A percentile compares a stretch with the other conserved stretches of the same genome.
Conservation (phyloP, 768 basidiomycete species). For the Auricularia sp. region DNA sequence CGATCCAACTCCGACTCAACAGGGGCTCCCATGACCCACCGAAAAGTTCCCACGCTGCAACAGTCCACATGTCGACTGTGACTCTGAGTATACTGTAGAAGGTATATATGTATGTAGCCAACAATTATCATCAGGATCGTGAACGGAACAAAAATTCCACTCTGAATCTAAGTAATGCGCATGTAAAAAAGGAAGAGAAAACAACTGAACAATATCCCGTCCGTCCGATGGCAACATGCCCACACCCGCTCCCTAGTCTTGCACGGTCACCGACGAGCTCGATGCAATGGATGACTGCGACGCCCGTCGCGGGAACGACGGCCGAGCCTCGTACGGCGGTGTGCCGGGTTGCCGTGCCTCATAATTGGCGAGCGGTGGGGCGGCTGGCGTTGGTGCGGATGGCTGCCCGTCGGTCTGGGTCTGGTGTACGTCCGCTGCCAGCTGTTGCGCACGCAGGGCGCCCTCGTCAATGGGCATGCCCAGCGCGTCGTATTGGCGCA, state of each 20-base stretch:
- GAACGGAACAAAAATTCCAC: no score
- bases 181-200: no score
- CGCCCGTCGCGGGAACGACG: not conserved
- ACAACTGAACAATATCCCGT: not conserved
- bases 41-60: not conserved
- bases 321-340: not conserved
- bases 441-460: not conserved
- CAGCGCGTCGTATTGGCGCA: slow-evolving; percentile 33
- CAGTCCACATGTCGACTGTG: not conserved
- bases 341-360: no score
- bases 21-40: not conserved
- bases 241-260: not conserved
- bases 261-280: not conserved
- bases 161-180: no score
- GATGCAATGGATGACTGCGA: not conserved
- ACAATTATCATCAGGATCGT: no score
- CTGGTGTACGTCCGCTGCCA: not conserved
- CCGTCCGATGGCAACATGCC: not conserved
- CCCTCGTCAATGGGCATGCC: not conserved
- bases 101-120: no score
- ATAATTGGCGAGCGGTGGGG: not conserved
- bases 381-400: not conserved
- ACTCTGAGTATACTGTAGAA: not conserved
- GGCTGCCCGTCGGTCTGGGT: not conserved
- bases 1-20: not conserved